Base-by-base conservation (phyloP, 2,329 filamentous ascomycete species). In the Cladosporium sp. region DNA sequence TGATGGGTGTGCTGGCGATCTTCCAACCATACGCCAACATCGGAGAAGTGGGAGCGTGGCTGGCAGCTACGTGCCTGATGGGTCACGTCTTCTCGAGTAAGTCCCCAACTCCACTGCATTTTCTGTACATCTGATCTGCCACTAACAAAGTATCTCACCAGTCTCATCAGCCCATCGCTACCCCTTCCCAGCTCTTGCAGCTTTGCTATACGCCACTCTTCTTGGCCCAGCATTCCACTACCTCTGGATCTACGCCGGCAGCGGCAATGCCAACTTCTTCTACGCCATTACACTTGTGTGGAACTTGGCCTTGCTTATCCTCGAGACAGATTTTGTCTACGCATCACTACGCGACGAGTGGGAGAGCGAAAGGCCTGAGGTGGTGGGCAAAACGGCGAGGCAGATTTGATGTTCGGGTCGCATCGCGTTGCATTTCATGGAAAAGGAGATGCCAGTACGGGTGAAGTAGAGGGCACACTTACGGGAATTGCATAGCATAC, bases 251-350 rank as follows among this genome's bases (percentile, higher is more conserved):
- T 99, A 97, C 70, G 94, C 94, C 2, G 94, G 94, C 51, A 96
- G 92, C 59, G 94, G 94, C 28, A 99, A 99, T 69, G 94, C 94
- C 60, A 99, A 99, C 73, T 99, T 99, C 78, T 99, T 99, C 77
- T 99, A 99, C 72, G 94, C 94, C 64, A 97, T 99, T 68, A 99
- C 94, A 0, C 78, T 99, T n/a, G 94, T 99, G 0, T 99, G 94
- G 94, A 96, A 91, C 70, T 74, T 99, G 22, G 94, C 91, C 0
- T 82, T 96, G 66, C 92, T 92, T 38, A 81, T 99, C 62, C 78
- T 99, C 30, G 84, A 97, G 6, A 91, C 90, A 11, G 94, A 99
- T 72, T 81, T 91, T 55, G 80, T 96, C 2, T 97, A 95, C 75
- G 92, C 94, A 0, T 86, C 92, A 5, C 78, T 99, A 61, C 80